A percentile compares a stretch with the other conserved stretches of the same genome.
These are phyloP conservation scores for Fusarium musae DNA, from an alignment of 2,329 filamentous ascomycete species.

Conservation along the genomic window DNA sequence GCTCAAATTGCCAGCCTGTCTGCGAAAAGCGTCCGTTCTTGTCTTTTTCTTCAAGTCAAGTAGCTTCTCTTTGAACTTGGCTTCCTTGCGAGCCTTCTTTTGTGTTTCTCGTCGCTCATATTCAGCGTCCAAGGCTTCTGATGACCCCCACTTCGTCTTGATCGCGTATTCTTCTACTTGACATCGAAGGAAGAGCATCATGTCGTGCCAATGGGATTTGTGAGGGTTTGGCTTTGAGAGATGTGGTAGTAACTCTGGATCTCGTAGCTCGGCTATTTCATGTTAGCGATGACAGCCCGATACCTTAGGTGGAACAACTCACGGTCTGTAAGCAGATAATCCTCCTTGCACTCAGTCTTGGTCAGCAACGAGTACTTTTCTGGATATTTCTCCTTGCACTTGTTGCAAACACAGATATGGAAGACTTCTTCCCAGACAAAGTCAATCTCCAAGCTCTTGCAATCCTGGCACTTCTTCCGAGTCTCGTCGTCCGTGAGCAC, in stretches of 20 bases:
- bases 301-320: slow-evolving; percentile 50
- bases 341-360: slow-evolving; percentile 95
- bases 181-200: slow-evolving; percentile 95
- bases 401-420: slow-evolving; percentile 76
- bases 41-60: slow-evolving; percentile 93
- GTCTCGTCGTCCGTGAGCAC: slow-evolving; percentile 71
- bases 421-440: slow-evolving; percentile 95
- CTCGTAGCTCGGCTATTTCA: slow-evolving; percentile 81
- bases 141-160: slow-evolving; percentile 87
- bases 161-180: slow-evolving; percentile 97
- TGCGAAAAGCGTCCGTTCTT: slow-evolving; percentile 86
- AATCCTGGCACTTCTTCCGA: slow-evolving; percentile 85
- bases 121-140: slow-evolving; percentile 87
- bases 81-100: slow-evolving; percentile 87
- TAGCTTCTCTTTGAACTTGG: slow-evolving; percentile 90
- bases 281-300: slow-evolving; percentile 8
- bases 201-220: slow-evolving; percentile 96
- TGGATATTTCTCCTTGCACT: slow-evolving; percentile 88
- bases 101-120: slow-evolving; percentile 82
- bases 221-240: slow-evolving; percentile 92
- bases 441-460: slow-evolving; percentile 86
- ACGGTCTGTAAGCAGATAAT: slow-evolving; percentile 95
- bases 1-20: slow-evolving; percentile 71
- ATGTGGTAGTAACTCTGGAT: slow-evolving; percentile 86
- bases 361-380: slow-evolving; percentile 96